These are phyloP conservation scores for Curvularia sp. DNA, from an alignment of 2,329 filamentous ascomycete species.

Conservation along the genomic window DNA sequence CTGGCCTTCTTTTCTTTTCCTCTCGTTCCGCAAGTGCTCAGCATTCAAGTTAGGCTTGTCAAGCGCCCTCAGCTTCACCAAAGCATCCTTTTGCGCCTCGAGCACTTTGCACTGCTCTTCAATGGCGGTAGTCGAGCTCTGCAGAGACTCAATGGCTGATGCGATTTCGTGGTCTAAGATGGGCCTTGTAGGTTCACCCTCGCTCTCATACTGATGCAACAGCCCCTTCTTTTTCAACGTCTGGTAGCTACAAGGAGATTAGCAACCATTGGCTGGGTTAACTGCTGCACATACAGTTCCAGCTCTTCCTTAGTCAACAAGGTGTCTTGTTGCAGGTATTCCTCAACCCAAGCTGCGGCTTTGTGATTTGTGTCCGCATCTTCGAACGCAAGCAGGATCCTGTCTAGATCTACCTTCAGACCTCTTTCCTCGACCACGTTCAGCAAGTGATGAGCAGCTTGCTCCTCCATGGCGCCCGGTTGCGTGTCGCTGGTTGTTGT, in stretches of 20 bases:
- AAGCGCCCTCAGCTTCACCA: constrained; percentile 62
- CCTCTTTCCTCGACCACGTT: constrained; percentile 55
- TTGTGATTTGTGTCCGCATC: constrained; percentile 51
- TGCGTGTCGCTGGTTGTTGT: constrained; percentile 26
- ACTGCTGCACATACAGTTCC: constrained; percentile 48
- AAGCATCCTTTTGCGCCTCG: constrained; percentile 66
- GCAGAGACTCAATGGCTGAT: constrained; percentile 68
- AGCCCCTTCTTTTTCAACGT: constrained; percentile 44
- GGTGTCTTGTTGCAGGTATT: constrained; percentile 56
- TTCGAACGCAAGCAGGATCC: constrained; percentile 58
- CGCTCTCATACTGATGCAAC: constrained; percentile 40
- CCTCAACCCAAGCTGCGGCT: constrained; percentile 55
- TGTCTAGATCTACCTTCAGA: constrained; percentile 53
- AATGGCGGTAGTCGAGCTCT: constrained; percentile 68
- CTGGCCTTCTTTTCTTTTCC: constrained; percentile 45
- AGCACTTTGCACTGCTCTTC: constrained; percentile 68
- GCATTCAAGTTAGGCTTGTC: constrained; percentile 51
- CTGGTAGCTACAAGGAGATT: constrained; percentile 37
- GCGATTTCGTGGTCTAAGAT: constrained; percentile 67
- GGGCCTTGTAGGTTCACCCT: constrained; percentile 50
- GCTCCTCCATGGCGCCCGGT: constrained; percentile 42
- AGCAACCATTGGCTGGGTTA: not conserved
- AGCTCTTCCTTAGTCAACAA: constrained; percentile 59
- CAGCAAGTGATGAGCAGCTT: constrained; percentile 52
- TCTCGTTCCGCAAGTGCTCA: constrained; percentile 50